Conservation (phyloP, 176 grass and related monocot genomes). For the Zoysia japonica region DNA sequence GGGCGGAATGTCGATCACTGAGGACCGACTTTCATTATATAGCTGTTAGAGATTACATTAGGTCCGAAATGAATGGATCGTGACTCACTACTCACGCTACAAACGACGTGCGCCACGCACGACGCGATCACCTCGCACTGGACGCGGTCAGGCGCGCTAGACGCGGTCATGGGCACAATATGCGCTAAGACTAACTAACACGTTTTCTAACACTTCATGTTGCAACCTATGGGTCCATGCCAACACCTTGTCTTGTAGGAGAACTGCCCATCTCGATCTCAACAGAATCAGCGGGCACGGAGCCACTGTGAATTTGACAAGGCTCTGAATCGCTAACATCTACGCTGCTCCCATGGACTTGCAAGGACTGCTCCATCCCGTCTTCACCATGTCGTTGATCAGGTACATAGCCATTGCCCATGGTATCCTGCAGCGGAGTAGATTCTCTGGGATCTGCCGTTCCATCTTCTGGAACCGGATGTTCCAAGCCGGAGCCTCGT, state of each 20-base stretch:
- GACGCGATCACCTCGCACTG: no score
- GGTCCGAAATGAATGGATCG: no score
- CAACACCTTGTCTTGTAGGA: not conserved
- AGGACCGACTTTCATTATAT: no score
- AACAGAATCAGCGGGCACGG: not conserved
- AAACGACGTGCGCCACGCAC: no score
- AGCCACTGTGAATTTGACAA: not conserved
- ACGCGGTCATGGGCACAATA: no score
- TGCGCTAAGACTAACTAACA: no score
- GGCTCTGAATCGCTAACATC: not conserved
- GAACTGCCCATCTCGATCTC: conserved; percentile 1
- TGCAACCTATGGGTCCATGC: not conserved
- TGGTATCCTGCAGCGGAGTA: not conserved
- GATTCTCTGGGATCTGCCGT: not conserved
- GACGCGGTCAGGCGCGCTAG: no score
- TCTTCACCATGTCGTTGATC: not conserved
- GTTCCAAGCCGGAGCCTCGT: not conserved
- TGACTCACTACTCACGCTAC: no score
- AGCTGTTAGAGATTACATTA: no score
- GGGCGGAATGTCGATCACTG: no score
- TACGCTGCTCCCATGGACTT: not conserved
- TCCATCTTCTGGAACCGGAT: not conserved
- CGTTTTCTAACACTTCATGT: not conserved
- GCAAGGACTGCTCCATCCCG: not conserved
- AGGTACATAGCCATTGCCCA: not conserved